Base-by-base conservation (phyloP, 164 flowering plant genomes). In the Kingdonia uniflora region DNA sequence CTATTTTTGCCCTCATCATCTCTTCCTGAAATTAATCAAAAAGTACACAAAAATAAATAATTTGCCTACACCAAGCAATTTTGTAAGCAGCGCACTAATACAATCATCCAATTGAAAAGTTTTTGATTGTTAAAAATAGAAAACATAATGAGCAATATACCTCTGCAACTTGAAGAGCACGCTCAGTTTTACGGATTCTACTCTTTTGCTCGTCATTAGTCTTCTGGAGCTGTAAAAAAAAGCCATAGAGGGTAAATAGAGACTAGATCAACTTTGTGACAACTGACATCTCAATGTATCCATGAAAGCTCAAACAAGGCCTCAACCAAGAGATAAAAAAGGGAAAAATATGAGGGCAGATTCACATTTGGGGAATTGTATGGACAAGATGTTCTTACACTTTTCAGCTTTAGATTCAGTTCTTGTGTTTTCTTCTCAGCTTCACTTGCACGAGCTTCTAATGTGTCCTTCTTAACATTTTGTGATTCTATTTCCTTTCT, bases 161-260 rank as follows among this genome's bases (percentile, higher is more conserved):
- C 85, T 92, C 96, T 38, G 96, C 91, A 24, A 74, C 69, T 64
- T 69, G 76, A 64, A 84, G 89, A 60, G 98, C 98, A 17, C 90
- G 85, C 52, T 92, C 91, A 52, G 87, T 78, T 77, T 85, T 88
- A 35, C 74, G 75, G 41, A 86, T 71, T 71, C 67, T 72, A 57
- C 42, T 61, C 68, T 76, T 82, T 64, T 92, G 94, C 37, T 82
- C 87, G 23, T 82, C 85, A 69, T 62, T 78, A 41, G 63, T 68
- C 74, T 78, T 78, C 57, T 80, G 75, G 24, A 84, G 80, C 98
- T 92, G 80, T 54, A 63, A 53, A 55, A 39, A 14, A 0, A 23
- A 42, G 38, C 6, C 8, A 46, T 17, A 38, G 14, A 42, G n/a
- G 14, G n/a, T 17, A 19, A 44, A 16, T 44, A 44, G 21, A 16